Percentiles rank a stretch among this genome's conserved stretches.
Evolutionary conservation across 176 grass and related monocot genomes (phyloP).

Genomic region (Carex scoparia): DNA sequence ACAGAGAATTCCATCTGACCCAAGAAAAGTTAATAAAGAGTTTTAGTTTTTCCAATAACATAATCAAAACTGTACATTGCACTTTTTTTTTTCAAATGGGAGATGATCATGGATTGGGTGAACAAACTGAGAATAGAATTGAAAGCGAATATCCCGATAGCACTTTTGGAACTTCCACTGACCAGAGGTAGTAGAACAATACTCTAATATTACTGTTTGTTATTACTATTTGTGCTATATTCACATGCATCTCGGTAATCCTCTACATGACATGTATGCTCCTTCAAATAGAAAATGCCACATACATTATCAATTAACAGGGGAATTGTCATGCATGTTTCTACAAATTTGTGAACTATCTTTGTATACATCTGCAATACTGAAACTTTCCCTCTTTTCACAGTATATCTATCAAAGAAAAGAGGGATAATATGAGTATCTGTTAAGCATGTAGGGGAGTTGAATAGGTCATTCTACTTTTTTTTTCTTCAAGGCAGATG

Average conservation of each 20-base stretch:
- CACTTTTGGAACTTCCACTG: not conserved
- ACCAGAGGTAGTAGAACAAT: constrained; percentile 18
- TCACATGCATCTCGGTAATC: not conserved
- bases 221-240: not conserved
- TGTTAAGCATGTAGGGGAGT: not conserved
- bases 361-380: not conserved
- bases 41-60: not conserved
- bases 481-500: not conserved
- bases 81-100: not conserved
- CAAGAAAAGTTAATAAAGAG: not conserved
- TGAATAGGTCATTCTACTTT: not conserved
- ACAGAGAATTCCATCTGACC: not conserved
- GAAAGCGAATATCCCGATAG: constrained; percentile 20
- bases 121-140: not conserved
- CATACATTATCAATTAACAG: not conserved
- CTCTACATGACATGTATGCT: not conserved
- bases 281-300: not conserved
- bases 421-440: not conserved
- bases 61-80: not conserved
- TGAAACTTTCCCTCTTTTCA: not conserved
- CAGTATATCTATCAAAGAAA: not conserved
- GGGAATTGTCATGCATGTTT: not conserved
- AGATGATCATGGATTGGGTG: constrained; percentile 3
- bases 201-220: not conserved
- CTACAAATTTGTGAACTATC: not conserved